Evolutionary conservation across 1,139 yeast genomes (phyloP).

Genomic region (Pichia inconspicua): DNA sequence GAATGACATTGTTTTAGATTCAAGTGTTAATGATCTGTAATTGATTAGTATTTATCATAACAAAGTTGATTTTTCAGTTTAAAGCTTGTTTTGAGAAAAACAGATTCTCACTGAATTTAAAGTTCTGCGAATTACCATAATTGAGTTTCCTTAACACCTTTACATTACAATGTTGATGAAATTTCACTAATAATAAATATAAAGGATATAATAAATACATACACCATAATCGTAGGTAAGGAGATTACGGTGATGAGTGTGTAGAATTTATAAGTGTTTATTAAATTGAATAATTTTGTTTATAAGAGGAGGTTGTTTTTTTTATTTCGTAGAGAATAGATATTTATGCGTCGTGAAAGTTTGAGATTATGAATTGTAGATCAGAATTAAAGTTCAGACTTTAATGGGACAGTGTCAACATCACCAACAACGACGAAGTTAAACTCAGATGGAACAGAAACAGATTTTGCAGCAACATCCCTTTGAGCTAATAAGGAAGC

Average conservation of each 20-base stretch:
- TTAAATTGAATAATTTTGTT: neutral
- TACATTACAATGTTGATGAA: too few relatives aligned
- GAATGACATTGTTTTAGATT: conserved; percentile 32
- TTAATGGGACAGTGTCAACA: conserved; percentile 78
- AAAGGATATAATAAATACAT: conserved; percentile 11
- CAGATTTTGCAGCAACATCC: conserved; percentile 43
- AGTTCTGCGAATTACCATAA: neutral
- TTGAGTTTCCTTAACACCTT: too few relatives aligned
- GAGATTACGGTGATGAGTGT: neutral
- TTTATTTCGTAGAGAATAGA: neutral
- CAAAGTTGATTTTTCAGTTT: too few relatives aligned
- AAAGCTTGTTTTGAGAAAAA: too few relatives aligned
- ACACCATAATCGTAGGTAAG: conserved; percentile 7
- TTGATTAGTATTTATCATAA: too few relatives aligned
- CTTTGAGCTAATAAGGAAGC: conserved; percentile 37
- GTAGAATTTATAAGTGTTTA: neutral
- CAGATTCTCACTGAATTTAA: too few relatives aligned
- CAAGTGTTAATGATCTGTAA: neutral
- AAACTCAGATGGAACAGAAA: conserved; percentile 43
- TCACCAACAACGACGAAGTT: conserved; percentile 92
- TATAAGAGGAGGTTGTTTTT: neutral
- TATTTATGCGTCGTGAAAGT: neutral
- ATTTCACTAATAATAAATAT: conserved; percentile 2
- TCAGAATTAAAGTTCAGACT: conserved; percentile 65
- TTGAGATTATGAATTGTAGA: neutral